A percentile compares a stretch with the other conserved stretches of the same genome.
Conservation (phyloP, 208 protist genomes). For the Acanthamoeba castellanii region DNA sequence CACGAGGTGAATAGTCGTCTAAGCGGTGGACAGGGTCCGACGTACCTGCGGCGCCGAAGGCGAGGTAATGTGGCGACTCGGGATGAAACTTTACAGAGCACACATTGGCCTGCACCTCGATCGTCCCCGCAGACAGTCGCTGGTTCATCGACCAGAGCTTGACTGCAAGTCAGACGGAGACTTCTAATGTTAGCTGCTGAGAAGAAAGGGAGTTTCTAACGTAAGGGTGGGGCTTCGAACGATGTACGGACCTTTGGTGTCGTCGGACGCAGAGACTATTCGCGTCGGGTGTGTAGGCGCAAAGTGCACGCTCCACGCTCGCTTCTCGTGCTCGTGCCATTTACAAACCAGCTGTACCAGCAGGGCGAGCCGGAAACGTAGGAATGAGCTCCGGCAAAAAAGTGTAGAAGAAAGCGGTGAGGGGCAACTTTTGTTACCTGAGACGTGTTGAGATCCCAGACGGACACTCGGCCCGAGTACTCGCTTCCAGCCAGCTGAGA, state of each 20-base stretch:
- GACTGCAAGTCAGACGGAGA: neutral
- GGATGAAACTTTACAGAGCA: conserved; percentile 83
- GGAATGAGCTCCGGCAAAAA: neutral
- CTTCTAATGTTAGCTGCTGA: neutral
- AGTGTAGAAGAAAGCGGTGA: neutral
- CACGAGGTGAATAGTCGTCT: neutral
- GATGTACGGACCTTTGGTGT: conserved; percentile 71
- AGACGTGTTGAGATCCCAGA: conserved; percentile 79
- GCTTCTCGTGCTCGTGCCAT: conserved; percentile 82
- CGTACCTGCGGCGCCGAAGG: conserved; percentile 78
- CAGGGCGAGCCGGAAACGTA: neutral
- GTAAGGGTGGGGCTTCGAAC: neutral
- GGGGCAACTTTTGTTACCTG: neutral
- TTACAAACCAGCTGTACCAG: neutral
- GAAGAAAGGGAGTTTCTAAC: neutral
- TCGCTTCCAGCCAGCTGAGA: conserved; percentile 77
- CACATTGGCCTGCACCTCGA: conserved; percentile 80
- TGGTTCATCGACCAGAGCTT: conserved; percentile 81
- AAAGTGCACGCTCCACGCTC: conserved; percentile 84
- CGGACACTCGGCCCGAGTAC: conserved; percentile 73
- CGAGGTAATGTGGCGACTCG: conserved; percentile 73
- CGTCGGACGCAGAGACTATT: conserved; percentile 79
- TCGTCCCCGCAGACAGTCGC: conserved; percentile 72
- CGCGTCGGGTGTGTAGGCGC: conserved; percentile 66
- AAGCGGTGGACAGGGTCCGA: neutral